Base-by-base conservation (phyloP, 2,329 filamentous ascomycete genomes). In the Cytospora schulzeri region DNA sequence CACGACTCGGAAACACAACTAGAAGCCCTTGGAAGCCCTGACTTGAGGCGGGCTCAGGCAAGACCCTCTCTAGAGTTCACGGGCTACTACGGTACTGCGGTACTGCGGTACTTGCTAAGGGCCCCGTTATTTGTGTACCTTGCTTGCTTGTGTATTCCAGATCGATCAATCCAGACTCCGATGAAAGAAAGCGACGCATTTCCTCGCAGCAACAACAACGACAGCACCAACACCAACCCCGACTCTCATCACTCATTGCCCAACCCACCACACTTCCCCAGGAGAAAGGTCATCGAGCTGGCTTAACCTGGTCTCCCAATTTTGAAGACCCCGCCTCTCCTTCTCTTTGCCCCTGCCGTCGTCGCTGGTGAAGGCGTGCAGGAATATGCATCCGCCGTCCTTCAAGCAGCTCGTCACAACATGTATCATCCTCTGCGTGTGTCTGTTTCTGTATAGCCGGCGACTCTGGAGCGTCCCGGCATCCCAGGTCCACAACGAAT, bases 401-500 rank as follows among this genome's bases (percentile, higher is more conserved):
- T 64, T 64, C 62, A 66, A 38, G 57, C 65, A 66, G 65, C 65
- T 66, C 50, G 31, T 64, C 31, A 56, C 60, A 33, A 60, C 54
- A 57, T 64, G 48, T 54, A 58, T 63, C 53, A n/a, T 66, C 57
- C 61, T 66, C 53, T 64, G 56, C 63, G 52, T 62, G 57, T 66
- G 65, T 50, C 65, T 66, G 48, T 66, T 66, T 57, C 62, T 66
- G 48, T 66, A 66, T 51, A 63, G 65, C 65, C 59, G 65, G 50
- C 65, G 65, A 55, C 55, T 66, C 38, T 66, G 65, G 65, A 54
- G 57, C 24, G 52, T 59, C 38, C 48, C 56, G 2, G 45, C 50
- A 33, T 28, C 62, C 50, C 45, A 53, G 2, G 59, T 57, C 29
- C 65, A 66, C 51, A 62, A 64, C 54, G 65, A 66, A 57, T 66